A percentile compares a stretch with the other conserved stretches of the same genome.
Conservation (phyloP, 2,329 filamentous ascomycete species). For the Cephalotrichum gorgonifer region DNA sequence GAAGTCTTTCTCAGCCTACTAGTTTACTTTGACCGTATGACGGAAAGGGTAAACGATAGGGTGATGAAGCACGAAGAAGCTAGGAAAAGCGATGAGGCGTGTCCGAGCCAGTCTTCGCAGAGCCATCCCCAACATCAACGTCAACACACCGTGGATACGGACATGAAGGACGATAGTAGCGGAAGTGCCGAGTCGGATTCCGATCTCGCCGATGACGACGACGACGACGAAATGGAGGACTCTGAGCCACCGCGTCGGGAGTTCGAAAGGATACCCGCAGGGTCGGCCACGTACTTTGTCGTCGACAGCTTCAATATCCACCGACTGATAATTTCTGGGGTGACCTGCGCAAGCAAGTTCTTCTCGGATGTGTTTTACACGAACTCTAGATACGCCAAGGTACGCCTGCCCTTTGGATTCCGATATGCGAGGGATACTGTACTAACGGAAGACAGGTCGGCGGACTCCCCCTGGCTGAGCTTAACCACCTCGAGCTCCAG, state of each 20-base stretch:
- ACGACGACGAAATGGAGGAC: constrained; percentile 25
- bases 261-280: neutral
- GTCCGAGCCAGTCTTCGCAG: constrained; percentile 1
- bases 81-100: constrained; percentile 20
- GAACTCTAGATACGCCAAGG: constrained; percentile 98
- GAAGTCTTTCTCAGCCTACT: constrained; percentile 93
- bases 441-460: constrained; percentile 59
- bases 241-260: neutral
- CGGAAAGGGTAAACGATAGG: constrained; percentile 80
- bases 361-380: constrained; percentile 99
- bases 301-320: constrained; percentile 99
- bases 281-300: constrained; percentile 57
- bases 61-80: constrained; percentile 58
- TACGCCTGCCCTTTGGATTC: constrained; percentile 34
- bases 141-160: neutral
- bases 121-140: neutral
- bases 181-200: constrained; percentile 36
- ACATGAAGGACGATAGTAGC: constrained; percentile 17
- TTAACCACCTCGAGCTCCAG: constrained; percentile 93
- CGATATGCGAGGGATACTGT: neutral
- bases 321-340: constrained; percentile 87
- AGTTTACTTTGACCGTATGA: constrained; percentile 99
- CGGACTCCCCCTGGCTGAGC: constrained; percentile 78
- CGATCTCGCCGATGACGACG: constrained; percentile 38
- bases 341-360: constrained; percentile 98